Conservation (phyloP, 805 yeast genomes). For the Wickerhamiella hasegawae region DNA sequence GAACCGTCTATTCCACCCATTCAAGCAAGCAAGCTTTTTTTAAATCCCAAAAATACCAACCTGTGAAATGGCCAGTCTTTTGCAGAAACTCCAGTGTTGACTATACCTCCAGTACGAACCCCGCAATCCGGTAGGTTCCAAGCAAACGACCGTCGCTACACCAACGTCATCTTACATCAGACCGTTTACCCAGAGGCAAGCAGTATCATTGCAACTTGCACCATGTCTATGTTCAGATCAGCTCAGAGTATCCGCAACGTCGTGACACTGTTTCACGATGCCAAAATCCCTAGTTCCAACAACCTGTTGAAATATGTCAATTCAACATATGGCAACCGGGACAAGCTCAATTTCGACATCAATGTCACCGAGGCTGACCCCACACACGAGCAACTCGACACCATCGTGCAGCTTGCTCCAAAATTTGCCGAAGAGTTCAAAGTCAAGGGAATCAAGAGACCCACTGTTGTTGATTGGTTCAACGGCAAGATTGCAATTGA, state of each 20-base stretch:
- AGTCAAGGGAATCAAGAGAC: conserved; percentile 21
- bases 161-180: too few species aligned
- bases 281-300: conserved; percentile 12
- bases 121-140: too few species aligned
- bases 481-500: conserved; percentile 37
- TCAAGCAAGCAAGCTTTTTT: too few species aligned
- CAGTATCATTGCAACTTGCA: too few species aligned
- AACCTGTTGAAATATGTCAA: conserved; percentile 11
- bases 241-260: conserved; percentile 17
- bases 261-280: conserved; percentile 20
- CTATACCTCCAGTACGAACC: too few species aligned
- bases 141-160: too few species aligned
- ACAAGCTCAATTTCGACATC: conserved; percentile 15
- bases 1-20: too few species aligned
- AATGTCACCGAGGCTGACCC: conserved; percentile 20
- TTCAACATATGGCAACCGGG: conserved; percentile 10
- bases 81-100: too few species aligned
- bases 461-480: conserved; percentile 50
- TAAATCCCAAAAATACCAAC: too few species aligned
- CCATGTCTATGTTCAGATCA: conserved; percentile 17
- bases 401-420: conserved; percentile 9
- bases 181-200: too few species aligned
- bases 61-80: too few species aligned
- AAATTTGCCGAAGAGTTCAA: conserved; percentile 8
- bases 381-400: conserved; percentile 17